Evolutionary conservation across 2,329 filamentous ascomycete genomes (phyloP), one percentile per base, ranked within the genome.

Genomic region (Aaosphaeria pasadenensis): DNA sequence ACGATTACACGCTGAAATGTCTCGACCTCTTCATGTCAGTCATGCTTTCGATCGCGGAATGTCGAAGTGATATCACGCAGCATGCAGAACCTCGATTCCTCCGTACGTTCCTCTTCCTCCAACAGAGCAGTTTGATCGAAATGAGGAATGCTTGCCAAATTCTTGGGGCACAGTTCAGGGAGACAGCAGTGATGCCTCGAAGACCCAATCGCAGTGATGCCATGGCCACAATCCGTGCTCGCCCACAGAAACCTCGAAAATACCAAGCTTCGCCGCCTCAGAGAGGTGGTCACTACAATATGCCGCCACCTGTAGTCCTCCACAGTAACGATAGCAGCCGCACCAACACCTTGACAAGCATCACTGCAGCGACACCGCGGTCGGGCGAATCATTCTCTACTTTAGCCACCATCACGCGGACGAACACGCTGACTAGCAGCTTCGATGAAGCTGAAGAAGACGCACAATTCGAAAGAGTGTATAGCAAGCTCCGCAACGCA

Each of bases 341-440:
- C 41, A 78, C 77, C 7, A 81, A 79, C 57, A 77, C 77, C 11
- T 66, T 78, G 67, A 74, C 71, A 2, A 74, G 78, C 48, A 74
- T 76, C 50, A 71, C 71, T 13, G 63, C 71, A 5, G 69, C 67
- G n/a, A 95, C 89, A 1, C 89, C 90, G 41, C 84, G 88, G 28
- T 95, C 89, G 6, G 88, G 86, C 39, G 90, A 95, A 60, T 89
- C 88, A 0, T 95, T 94, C 64, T 79, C 77, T 2, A 84, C 85
- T 0, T 74, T 77, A 4, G 75, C 76, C 48, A 72, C 67, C 54
- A 70, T 59, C 62, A 62, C 70, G 13, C 70, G 74, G 30, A 75
- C 70, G 28, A 74, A 71, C 45, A 75, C 71, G 42, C 73, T 82
- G 40, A 78, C 74, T 7, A 87, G 90, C 44, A 82, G 85, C 43